These are phyloP conservation scores for Lantana camara DNA, from an alignment of 257 asterid species.

Conservation along the genomic window DNA sequence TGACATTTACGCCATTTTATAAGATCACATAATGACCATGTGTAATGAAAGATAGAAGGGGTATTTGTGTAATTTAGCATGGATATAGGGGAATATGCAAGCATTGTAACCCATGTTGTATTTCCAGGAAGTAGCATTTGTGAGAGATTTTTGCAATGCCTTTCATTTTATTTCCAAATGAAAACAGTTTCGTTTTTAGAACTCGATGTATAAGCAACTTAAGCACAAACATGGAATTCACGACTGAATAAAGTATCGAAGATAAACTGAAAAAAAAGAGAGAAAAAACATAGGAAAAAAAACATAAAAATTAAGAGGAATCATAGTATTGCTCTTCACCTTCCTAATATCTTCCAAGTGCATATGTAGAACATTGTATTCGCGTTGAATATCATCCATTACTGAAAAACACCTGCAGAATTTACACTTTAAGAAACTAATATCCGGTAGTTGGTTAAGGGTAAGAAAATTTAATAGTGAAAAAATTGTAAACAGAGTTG, in stretches of 20 bases:
- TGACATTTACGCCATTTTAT: too few species aligned
- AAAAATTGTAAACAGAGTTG: too few species aligned
- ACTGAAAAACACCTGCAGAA: slow-evolving; percentile 33
- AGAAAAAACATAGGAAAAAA: slow-evolving; percentile 2
- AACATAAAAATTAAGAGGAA: not conserved
- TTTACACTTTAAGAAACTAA: slow-evolving; percentile 1
- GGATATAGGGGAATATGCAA: not conserved
- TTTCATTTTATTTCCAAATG: not conserved
- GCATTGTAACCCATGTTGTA: too few species aligned
- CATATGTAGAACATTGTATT: slow-evolving; percentile 20
- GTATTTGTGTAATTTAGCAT: not conserved
- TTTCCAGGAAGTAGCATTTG: too few species aligned
- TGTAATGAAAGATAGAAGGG: too few species aligned
- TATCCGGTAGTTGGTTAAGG: not conserved
- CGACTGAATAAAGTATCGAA: not conserved
- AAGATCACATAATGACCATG: too few species aligned
- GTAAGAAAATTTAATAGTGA: too few species aligned
- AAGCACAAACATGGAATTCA: not conserved
- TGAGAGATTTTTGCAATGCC: too few species aligned
- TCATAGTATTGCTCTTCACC: slow-evolving; percentile 25
- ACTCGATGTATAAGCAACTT: not conserved
- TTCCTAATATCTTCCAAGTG: slow-evolving; percentile 25
- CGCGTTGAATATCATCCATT: slow-evolving; percentile 20
- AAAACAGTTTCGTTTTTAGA: not conserved
- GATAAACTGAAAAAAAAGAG: not conserved